These are phyloP conservation scores for Aspergillus proliferans DNA, from an alignment of 2,329 filamentous ascomycete species.

Conservation along the genomic window DNA sequence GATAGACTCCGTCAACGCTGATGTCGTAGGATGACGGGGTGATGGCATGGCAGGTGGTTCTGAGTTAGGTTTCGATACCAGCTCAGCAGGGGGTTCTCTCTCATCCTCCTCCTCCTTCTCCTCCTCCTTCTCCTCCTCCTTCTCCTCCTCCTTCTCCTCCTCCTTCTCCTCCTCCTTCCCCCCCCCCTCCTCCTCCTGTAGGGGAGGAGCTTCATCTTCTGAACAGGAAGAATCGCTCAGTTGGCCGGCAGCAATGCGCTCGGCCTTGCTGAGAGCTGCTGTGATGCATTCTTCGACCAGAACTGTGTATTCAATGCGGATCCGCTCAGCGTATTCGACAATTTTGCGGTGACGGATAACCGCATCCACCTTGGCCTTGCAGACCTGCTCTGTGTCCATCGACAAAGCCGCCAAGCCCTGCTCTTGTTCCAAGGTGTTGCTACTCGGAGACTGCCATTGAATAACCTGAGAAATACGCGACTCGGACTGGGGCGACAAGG, in stretches of 20 bases:
- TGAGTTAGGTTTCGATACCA: neutral
- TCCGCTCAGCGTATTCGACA: slow-evolving; percentile 91
- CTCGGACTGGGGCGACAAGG: slow-evolving; percentile 92
- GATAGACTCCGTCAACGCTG: slow-evolving; percentile 52
- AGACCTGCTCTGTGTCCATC: slow-evolving; percentile 77
- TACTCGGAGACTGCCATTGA: slow-evolving; percentile 93
- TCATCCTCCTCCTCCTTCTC: neutral
- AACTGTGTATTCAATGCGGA: slow-evolving; percentile 86
- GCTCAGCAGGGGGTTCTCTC: slow-evolving; percentile 8
- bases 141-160: neutral
- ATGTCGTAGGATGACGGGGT: slow-evolving; percentile 16
- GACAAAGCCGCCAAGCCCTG: slow-evolving; percentile 83
- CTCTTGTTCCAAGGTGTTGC: slow-evolving; percentile 86
- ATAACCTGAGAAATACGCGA: slow-evolving; percentile 88
- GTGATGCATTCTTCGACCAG: slow-evolving; percentile 94
- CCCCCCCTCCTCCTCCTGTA: neutral
- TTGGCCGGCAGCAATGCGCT: slow-evolving; percentile 76
- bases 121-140: neutral
- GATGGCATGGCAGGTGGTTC: slow-evolving; percentile 7
- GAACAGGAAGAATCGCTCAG: slow-evolving; percentile 69
- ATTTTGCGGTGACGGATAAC: slow-evolving; percentile 87
- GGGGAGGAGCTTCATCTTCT: slow-evolving; percentile 47
- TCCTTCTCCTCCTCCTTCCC: neutral
- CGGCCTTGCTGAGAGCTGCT: slow-evolving; percentile 82
- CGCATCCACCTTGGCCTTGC: slow-evolving; percentile 84